phyloP scores from a whole-genome alignment of 2,329 filamentous ascomycete species.

The Lachnellula subtilissima region DNA sequence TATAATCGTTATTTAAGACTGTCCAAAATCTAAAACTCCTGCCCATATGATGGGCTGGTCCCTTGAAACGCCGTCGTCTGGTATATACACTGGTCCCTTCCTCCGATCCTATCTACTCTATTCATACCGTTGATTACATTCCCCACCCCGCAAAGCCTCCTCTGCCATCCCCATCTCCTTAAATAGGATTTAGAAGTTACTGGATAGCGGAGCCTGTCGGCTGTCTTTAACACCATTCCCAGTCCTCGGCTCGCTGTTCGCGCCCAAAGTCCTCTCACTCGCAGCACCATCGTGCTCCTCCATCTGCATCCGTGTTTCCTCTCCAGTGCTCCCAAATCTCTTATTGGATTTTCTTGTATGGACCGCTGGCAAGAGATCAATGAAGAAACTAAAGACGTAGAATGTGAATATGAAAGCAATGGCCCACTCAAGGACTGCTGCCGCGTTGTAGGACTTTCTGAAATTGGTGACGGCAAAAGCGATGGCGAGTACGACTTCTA shows the following conservation, averaged over 20 bases:
- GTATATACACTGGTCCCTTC: background rate
- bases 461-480: constrained; percentile 61
- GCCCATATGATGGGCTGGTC: background rate
- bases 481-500: constrained; percentile 70
- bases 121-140: background rate
- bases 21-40: background rate
- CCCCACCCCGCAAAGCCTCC: background rate
- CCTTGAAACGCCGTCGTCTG: background rate
- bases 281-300: constrained; percentile 24
- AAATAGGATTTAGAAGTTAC: constrained; percentile 9
- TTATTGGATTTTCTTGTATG: constrained; percentile 13
- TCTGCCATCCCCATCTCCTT: background rate
- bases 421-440: constrained; percentile 73
- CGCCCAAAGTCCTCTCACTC: constrained; percentile 16
- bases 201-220: constrained; percentile 2
- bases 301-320: constrained; percentile 25
- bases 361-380: constrained; percentile 76
- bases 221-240: constrained; percentile 11
- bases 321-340: constrained; percentile 10
- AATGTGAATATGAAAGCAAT: constrained; percentile 82
- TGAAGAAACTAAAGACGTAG: constrained; percentile 79
- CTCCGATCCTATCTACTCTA: background rate
- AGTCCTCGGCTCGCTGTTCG: constrained; percentile 11
- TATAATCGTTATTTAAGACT: background rate
- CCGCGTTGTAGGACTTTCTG: constrained; percentile 51